Percentiles rank a stretch among this genome's conserved stretches.
Evolutionary conservation across 1,284 basidiomycete species (phyloP).

Genomic region (Mycosarcoma maydis): DNA sequence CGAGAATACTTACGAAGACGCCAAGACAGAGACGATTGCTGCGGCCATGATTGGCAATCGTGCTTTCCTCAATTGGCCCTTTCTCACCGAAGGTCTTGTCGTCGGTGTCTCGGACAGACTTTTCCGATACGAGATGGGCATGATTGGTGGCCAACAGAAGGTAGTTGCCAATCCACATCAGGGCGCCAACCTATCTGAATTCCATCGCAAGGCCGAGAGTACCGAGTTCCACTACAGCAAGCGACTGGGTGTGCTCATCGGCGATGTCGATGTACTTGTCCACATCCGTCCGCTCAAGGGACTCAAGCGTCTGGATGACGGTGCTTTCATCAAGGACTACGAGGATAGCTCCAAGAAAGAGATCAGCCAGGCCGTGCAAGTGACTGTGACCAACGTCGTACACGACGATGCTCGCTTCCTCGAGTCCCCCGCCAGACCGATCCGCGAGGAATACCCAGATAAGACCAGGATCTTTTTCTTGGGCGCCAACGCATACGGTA

Average conservation of each 20-base stretch:
- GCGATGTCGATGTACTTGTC: slow-evolving; percentile 71
- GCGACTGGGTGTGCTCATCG: slow-evolving; percentile 84
- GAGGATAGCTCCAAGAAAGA: slow-evolving; percentile 80
- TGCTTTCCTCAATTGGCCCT: slow-evolving; percentile 90
- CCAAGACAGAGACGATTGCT: slow-evolving; percentile 76
- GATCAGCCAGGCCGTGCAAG: slow-evolving; percentile 77
- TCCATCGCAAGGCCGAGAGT: slow-evolving; percentile 70
- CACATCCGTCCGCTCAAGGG: slow-evolving; percentile 71
- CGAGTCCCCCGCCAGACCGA: slow-evolving; percentile 78
- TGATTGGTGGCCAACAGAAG: slow-evolving; percentile 45
- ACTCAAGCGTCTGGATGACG: slow-evolving; percentile 85
- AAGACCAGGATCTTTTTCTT: slow-evolving; percentile 94
- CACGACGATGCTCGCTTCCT: slow-evolving; percentile 63
- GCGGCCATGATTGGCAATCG: slow-evolving; percentile 74
- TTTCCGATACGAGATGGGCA: slow-evolving; percentile 76
- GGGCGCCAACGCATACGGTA: slow-evolving; percentile 91
- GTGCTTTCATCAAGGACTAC: slow-evolving; percentile 93
- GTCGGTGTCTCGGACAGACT: slow-evolving; percentile 85
- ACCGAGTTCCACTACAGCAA: slow-evolving; percentile 88
- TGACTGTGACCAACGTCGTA: slow-evolving; percentile 53
- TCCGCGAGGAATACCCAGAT: slow-evolving; percentile 88
- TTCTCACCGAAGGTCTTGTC: slow-evolving; percentile 89
- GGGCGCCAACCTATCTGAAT: slow-evolving; percentile 68
- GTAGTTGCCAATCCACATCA: slow-evolving; percentile 49
- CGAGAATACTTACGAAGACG: slow-evolving; percentile 77